Percentiles rank a stretch among this genome's conserved stretches.
These are phyloP conservation scores for Amanita rimosa DNA, from an alignment of 768 basidiomycete species.

Conservation along the genomic window DNA sequence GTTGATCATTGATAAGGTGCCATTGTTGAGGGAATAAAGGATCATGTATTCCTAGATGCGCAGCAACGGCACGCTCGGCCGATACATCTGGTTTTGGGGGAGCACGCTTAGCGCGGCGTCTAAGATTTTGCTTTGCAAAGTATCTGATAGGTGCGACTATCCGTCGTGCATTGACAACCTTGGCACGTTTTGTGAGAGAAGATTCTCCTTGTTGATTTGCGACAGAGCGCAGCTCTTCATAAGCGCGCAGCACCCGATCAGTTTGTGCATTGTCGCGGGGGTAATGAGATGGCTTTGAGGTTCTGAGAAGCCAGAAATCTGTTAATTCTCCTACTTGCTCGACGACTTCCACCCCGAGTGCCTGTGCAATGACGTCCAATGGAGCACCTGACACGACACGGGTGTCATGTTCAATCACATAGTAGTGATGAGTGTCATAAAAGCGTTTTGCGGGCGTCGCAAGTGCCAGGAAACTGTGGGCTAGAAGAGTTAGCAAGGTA, in stretches of 20 bases:
- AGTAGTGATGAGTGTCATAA: slow-evolving; percentile 70
- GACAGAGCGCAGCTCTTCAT: slow-evolving; percentile 30
- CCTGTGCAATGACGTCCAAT: slow-evolving; percentile 44
- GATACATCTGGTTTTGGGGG: slow-evolving; percentile 37
- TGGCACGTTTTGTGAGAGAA: slow-evolving; percentile 27
- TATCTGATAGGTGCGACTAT: slow-evolving; percentile 48
- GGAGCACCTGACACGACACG: slow-evolving; percentile 27
- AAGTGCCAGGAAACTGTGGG: slow-evolving; percentile 18
- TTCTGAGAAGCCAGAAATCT: slow-evolving; percentile 76
- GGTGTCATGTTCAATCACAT: slow-evolving; percentile 62
- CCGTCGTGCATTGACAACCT: slow-evolving; percentile 26
- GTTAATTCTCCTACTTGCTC: slow-evolving; percentile 78
- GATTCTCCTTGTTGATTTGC: slow-evolving; percentile 12
- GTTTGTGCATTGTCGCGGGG: slow-evolving; percentile 19
- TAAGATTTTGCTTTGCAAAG: slow-evolving; percentile 51
- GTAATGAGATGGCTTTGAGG: slow-evolving; percentile 24
- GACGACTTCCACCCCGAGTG: slow-evolving; percentile 74
- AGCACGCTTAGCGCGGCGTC: slow-evolving; percentile 63
- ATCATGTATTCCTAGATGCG: slow-evolving; percentile 61
- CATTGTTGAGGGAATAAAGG: slow-evolving; percentile 82
- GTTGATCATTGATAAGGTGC: slow-evolving; percentile 88
- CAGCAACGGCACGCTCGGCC: slow-evolving; percentile 36
- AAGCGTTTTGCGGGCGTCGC: slow-evolving; percentile 34
- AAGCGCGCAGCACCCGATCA: slow-evolving; percentile 40
- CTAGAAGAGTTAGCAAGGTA: slow-evolving; percentile 21